A percentile compares a stretch with the other conserved stretches of the same genome.
Conservation (phyloP, 345 rosid genomes). For the Sonneratia alba region DNA sequence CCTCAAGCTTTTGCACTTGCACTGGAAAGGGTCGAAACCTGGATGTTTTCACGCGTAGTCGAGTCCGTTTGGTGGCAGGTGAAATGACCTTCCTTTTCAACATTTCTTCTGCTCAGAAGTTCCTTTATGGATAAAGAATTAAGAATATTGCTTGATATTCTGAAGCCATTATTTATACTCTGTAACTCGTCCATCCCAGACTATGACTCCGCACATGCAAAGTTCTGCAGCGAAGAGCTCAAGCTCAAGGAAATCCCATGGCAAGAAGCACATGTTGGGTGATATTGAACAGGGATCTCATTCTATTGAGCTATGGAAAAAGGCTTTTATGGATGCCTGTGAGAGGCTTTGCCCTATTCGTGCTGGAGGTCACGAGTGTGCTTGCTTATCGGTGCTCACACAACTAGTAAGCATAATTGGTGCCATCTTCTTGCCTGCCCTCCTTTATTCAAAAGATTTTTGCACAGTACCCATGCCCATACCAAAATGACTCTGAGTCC, state of each 20-base stretch:
- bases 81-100: constrained; percentile 7
- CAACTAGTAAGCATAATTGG: constrained; percentile 41
- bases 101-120: constrained; percentile 7
- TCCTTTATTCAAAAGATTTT: background rate
- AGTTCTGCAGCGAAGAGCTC: constrained; percentile 54
- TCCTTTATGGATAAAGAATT: background rate
- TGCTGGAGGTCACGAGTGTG: constrained; percentile 79
- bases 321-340: constrained; percentile 77
- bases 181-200: constrained; percentile 23
- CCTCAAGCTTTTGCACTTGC: constrained; percentile 46
- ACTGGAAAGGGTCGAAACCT: constrained; percentile 74
- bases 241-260: constrained; percentile 40
- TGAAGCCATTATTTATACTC: background rate
- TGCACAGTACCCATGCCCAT: background rate
- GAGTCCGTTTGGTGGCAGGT: constrained; percentile 99
- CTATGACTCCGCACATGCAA: constrained; percentile 87
- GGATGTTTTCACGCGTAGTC: constrained; percentile 79
- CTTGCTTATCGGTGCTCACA: constrained; percentile 75
- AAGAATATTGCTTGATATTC: background rate
- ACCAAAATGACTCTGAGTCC: too few species aligned
- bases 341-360: constrained; percentile 88
- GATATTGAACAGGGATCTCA: constrained; percentile 54
- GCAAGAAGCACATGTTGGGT: constrained; percentile 43
- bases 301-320: constrained; percentile 83
- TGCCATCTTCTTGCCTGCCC: background rate